These are phyloP conservation scores for Phytophthora quininea DNA, from an alignment of 352 stramenopile species.

Conservation along the genomic window DNA sequence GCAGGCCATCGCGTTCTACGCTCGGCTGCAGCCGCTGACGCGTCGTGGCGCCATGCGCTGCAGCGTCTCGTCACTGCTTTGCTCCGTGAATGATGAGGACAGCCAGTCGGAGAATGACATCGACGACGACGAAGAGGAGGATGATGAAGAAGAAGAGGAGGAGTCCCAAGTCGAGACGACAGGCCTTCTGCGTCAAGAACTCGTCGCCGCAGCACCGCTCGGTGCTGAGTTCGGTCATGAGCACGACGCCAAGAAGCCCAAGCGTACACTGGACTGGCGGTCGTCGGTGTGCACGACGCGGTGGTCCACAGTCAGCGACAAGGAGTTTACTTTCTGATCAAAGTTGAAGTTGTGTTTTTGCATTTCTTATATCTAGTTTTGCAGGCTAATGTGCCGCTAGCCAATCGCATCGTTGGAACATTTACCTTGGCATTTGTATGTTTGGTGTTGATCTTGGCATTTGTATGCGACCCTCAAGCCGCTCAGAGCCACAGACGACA, in stretches of 20 bases:
- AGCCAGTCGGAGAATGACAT: not conserved
- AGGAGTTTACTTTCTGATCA: not conserved
- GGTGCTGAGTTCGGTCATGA: slow-evolving; percentile 30
- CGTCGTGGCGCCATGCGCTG: slow-evolving; percentile 43
- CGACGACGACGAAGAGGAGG: slow-evolving; percentile 6
- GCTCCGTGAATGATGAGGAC: slow-evolving; percentile 9
- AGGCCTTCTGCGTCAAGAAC: slow-evolving; percentile 31
- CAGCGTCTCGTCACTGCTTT: slow-evolving; percentile 22
- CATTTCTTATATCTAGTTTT: no score
- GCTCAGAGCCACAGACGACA: slow-evolving; percentile 36
- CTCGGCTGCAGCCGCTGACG: slow-evolving; percentile 29
- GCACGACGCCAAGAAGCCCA: slow-evolving; percentile 19
- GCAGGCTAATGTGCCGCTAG: not conserved
- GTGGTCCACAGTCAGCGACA: slow-evolving; percentile 2
- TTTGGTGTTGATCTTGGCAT: no score
- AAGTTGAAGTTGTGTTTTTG: no score
- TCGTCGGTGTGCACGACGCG: slow-evolving; percentile 22
- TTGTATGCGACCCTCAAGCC: not conserved
- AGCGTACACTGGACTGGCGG: slow-evolving; percentile 28
- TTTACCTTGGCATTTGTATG: not conserved
- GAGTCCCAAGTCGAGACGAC: slow-evolving; percentile 20
- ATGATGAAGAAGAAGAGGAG: slow-evolving; percentile 5
- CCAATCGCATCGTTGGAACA: not conserved
- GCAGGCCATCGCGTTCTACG: slow-evolving; percentile 64
- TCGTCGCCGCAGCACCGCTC: slow-evolving; percentile 14